A percentile compares a stretch with the other conserved stretches of the same genome.
These are phyloP conservation scores for Pestalotiopsis sp. DNA, from an alignment of 2,329 filamentous ascomycete species.

Conservation along the genomic window DNA sequence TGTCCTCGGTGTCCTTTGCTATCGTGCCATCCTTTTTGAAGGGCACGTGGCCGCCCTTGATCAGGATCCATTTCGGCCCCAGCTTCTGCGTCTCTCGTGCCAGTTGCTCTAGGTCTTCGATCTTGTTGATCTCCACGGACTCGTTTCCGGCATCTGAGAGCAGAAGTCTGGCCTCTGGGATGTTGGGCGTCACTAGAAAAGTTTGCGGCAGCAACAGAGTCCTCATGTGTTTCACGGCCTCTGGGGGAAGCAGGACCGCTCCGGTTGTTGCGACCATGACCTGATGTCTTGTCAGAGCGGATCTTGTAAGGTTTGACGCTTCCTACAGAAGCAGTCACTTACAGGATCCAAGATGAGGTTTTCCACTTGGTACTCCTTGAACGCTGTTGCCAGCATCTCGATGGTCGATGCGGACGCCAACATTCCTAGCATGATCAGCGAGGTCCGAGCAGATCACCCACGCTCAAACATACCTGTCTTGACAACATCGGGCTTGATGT, in stretches of 20 bases:
- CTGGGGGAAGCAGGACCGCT: constrained; percentile 64
- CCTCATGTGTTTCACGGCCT: constrained; percentile 64
- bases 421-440: constrained; percentile 64
- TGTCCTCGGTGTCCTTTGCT: constrained; percentile 60
- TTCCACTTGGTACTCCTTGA: constrained; percentile 59
- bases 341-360: constrained; percentile 76
- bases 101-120: constrained; percentile 69
- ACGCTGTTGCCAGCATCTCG: constrained; percentile 64
- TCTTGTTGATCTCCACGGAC: constrained; percentile 45
- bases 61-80: constrained; percentile 77
- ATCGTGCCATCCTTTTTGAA: constrained; percentile 64
- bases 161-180: constrained; percentile 72
- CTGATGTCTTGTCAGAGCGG: constrained; percentile 41
- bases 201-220: constrained; percentile 64
- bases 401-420: constrained; percentile 74
- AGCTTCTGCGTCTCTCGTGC: constrained; percentile 67
- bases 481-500: constrained; percentile 86
- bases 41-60: constrained; percentile 92
- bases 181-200: constrained; percentile 74
- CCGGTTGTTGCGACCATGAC: constrained; percentile 93
- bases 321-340: constrained; percentile 26
- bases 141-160: constrained; percentile 53
- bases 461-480: constrained; percentile 72
- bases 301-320: neutral
- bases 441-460: constrained; percentile 11